Base-by-base conservation (phyloP, 495 filamentous ascomycete genomes). In the Lentithecium fluviatile region DNA sequence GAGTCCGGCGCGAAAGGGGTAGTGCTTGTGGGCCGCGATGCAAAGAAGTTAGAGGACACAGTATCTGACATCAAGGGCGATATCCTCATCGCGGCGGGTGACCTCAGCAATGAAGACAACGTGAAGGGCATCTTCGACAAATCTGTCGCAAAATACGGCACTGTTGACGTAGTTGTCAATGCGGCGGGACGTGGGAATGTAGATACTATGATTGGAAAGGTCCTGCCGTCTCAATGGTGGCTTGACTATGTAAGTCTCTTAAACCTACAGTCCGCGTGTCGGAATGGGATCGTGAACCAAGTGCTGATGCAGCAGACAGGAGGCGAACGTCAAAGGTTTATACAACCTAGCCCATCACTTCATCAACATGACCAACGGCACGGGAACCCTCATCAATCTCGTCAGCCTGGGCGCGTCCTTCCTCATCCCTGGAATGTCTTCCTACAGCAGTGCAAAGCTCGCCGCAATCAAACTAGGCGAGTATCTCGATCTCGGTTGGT, bases 261-360 rank as follows among this genome's bases (percentile, higher is more conserved):
- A 13, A 36, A 11, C 20, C 23, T 11, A 8, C 25, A 11, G 1
- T 40, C 23, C 13, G 5, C 3, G 29, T 34, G 5, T 6, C n/a
- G 21, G 15, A 52, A 32, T 21, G 29, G 4, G n/a, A 8, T 15
- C 10, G 29, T 20, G 21, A 12, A 32, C 10, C 10, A 32, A 10
- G 21, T 25, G 46, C 23, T 42, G 36, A 60, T 8, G 32, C 11
- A 19, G 15, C 11, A 15, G n/a, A 26, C 17, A 75, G 75, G 77
- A 80, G 60, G 65, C 76, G 40, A 78, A 79, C 65, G 48, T 78
- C 17, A 76, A 76, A 36, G 79, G 78, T 20, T 62, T 70, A 7
- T 78, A 75, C 54, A 67, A 74, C 50, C 65, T 77, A 17, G 66
- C 75, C 0, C 70, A 72, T 17, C 65, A 71, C 10, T 78, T 79